Conservation (phyloP, 306 rosid genomes). For the Bauhinia variegata region DNA sequence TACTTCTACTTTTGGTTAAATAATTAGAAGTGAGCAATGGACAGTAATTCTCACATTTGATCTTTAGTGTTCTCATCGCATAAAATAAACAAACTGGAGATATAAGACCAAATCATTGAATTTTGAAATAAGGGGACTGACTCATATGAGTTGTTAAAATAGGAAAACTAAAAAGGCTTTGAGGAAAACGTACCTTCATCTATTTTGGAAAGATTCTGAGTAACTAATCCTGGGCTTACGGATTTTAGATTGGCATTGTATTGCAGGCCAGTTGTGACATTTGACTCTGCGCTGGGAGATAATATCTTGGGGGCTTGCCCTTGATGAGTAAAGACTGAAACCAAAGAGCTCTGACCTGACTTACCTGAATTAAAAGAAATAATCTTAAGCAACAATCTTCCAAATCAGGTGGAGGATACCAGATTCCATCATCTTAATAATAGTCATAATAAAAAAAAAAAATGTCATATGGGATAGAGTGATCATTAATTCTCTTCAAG, state of each 20-base stretch:
- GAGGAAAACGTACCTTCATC: conserved; percentile 34
- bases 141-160: background rate
- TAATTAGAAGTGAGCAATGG: no score
- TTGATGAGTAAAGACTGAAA: conserved; percentile 28
- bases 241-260: conserved; percentile 31
- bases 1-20: no score
- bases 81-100: conserved; percentile 1
- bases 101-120: background rate
- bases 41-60: no score
- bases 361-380: conserved; percentile 44
- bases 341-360: conserved; percentile 40
- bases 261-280: conserved; percentile 35
- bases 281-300: conserved; percentile 38
- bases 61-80: no score
- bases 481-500: no score
- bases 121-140: no score
- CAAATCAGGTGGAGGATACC: conserved; percentile 4
- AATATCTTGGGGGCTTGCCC: conserved; percentile 30
- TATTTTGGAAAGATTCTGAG: conserved; percentile 21
- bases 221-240: conserved; percentile 1
- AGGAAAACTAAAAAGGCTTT: background rate
- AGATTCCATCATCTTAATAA: conserved; percentile 1
- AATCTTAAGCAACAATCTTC: conserved; percentile 12
- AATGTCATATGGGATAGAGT: no score
- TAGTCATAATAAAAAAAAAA: background rate